These are phyloP conservation scores for Encephalitozoon cuniculi DNA, from an alignment of 371 early-diverging fungal species.

Conservation along the genomic window DNA sequence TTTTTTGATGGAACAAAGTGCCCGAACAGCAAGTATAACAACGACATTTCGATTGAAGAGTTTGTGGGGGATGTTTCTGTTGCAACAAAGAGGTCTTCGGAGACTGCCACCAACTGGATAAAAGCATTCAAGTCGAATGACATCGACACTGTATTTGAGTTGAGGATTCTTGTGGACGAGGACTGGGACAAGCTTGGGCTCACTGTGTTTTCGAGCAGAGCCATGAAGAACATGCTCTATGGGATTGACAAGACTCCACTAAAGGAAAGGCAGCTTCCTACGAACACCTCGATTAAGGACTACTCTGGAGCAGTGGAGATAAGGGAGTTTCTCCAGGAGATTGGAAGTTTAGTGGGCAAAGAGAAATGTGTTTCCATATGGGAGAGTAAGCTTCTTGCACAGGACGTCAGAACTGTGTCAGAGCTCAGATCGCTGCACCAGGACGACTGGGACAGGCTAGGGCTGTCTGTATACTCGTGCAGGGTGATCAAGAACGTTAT, in stretches of 20 bases:
- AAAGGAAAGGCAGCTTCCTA: slow-evolving; percentile 63
- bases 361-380: slow-evolving; percentile 49
- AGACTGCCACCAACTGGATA: slow-evolving; percentile 56
- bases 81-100: slow-evolving; percentile 44
- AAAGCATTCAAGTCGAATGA: slow-evolving; percentile 71
- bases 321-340: slow-evolving; percentile 51
- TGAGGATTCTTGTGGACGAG: slow-evolving; percentile 62
- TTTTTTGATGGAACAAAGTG: background rate
- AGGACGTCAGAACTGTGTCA: slow-evolving; percentile 60
- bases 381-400: slow-evolving; percentile 54
- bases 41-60: slow-evolving; percentile 49
- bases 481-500: slow-evolving; percentile 58
- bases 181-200: slow-evolving; percentile 63
- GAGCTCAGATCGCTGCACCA: slow-evolving; percentile 57
- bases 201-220: slow-evolving; percentile 74
- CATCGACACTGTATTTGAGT: slow-evolving; percentile 70
- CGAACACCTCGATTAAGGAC: slow-evolving; percentile 47
- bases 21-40: slow-evolving; percentile 45
- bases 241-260: slow-evolving; percentile 60
- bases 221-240: slow-evolving; percentile 64
- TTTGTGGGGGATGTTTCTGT: slow-evolving; percentile 54
- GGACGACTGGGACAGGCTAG: slow-evolving; percentile 59
- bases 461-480: slow-evolving; percentile 55
- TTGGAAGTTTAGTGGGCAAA: slow-evolving; percentile 28
- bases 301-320: slow-evolving; percentile 48